Percentiles rank a stretch among this genome's conserved stretches.
Evolutionary conservation across 2,329 filamentous ascomycete genomes (phyloP).

Genomic region (Curvularia hawaiiensis): DNA sequence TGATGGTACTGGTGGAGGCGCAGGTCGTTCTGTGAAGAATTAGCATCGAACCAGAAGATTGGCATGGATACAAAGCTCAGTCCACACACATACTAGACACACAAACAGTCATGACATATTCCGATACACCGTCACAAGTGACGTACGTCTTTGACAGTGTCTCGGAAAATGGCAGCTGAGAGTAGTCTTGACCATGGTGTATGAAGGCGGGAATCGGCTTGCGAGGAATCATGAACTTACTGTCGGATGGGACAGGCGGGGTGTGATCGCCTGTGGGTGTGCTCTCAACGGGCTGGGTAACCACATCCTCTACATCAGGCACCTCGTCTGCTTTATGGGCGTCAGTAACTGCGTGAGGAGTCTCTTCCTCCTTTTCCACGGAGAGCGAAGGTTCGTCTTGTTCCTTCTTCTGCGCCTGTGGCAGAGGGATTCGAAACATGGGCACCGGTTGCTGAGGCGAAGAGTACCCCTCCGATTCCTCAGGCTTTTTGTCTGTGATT

Average conservation of each 20-base stretch:
- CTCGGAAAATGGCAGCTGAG: constrained; percentile 34
- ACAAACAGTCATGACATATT: constrained; percentile 47
- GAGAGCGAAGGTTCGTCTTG: constrained; percentile 49
- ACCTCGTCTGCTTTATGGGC: constrained; percentile 54
- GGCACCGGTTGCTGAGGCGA: constrained; percentile 53
- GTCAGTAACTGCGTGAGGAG: constrained; percentile 49
- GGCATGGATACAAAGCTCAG: neutral
- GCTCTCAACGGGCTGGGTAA: constrained; percentile 50
- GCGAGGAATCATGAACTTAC: constrained; percentile 54
- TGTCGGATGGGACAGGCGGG: constrained; percentile 55
- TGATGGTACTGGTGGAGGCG: constrained; percentile 45
- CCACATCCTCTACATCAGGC: constrained; percentile 61
- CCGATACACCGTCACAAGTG: constrained; percentile 39
- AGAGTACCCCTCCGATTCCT: constrained; percentile 42
- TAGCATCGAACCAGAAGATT: constrained; percentile 12
- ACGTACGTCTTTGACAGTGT: constrained; percentile 42
- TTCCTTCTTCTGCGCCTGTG: constrained; percentile 57
- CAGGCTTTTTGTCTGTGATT: constrained; percentile 42
- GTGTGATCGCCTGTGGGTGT: constrained; percentile 47
- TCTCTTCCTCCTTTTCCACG: constrained; percentile 58
- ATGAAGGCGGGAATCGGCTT: constrained; percentile 36
- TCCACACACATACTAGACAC: constrained; percentile 44
- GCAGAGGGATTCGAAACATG: constrained; percentile 73
- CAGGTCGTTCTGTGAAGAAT: constrained; percentile 49
- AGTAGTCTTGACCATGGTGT: constrained; percentile 27